Conservation (phyloP, 2,329 filamentous ascomycete species). For the Drechslera avenae region DNA sequence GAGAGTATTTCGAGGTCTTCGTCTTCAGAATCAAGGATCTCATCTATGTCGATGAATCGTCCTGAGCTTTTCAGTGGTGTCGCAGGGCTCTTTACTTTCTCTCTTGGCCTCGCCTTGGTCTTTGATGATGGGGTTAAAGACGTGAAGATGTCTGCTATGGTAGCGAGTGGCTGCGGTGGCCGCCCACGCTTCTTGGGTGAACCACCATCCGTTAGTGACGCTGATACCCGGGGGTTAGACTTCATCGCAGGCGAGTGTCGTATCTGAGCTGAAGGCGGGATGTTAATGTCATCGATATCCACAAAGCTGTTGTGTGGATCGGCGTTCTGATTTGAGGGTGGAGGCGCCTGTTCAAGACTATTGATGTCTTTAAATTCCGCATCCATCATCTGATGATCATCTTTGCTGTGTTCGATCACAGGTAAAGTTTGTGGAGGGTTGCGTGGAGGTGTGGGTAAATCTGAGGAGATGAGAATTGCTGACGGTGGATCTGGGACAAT, state of each 20-base stretch:
- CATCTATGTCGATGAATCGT: conserved; percentile 45
- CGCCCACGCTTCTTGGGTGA: conserved; percentile 31
- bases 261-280: conserved; percentile 14
- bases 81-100: neutral
- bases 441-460: conserved; percentile 23
- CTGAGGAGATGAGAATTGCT: conserved; percentile 29
- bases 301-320: conserved; percentile 26
- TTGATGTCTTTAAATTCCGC: conserved; percentile 34
- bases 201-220: neutral
- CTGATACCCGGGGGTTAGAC: conserved; percentile 2
- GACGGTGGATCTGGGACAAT: conserved; percentile 8
- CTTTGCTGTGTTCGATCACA: neutral
- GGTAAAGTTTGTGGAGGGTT: neutral
- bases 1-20: conserved; percentile 36
- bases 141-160: conserved; percentile 5
- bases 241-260: conserved; percentile 3
- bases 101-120: conserved; percentile 2
- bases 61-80: conserved; percentile 25
- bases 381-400: neutral
- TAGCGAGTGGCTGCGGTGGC: conserved; percentile 23
- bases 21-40: conserved; percentile 49
- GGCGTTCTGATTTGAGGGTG: conserved; percentile 36
- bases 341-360: conserved; percentile 25
- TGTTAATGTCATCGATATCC: conserved; percentile 37
- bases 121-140: conserved; percentile 10